These are phyloP conservation scores for Scenedesmus sp. DNA, from an alignment of 163 green algal genomes.

Conservation along the genomic window DNA sequence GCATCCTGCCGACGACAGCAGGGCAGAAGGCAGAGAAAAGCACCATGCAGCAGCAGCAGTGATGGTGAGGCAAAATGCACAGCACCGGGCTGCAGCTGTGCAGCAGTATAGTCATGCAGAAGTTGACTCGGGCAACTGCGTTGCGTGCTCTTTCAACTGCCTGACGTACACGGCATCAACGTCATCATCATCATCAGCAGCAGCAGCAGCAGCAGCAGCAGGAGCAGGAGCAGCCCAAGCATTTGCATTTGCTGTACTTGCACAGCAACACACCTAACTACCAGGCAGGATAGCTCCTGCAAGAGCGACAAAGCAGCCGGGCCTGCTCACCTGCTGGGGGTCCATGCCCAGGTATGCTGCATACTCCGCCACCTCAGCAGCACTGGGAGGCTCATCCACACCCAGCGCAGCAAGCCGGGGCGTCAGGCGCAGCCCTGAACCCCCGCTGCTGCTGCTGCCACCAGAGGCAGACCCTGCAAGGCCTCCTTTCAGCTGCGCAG, in stretches of 20 bases:
- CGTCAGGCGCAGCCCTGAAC: neutral
- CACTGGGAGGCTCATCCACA: conserved; percentile 15
- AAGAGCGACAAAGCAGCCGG: neutral
- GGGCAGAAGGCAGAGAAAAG: neutral
- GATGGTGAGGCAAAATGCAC: too few relatives aligned
- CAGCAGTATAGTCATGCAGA: too few relatives aligned
- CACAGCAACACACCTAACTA: too few relatives aligned
- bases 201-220: neutral
- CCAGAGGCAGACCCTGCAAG: neutral
- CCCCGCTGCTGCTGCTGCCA: neutral
- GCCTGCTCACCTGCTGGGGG: conserved; percentile 15
- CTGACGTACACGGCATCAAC: too few relatives aligned
- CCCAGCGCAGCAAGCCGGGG: neutral
- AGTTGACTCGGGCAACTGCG: too few relatives aligned
- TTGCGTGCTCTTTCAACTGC: too few relatives aligned
- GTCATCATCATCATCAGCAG: neutral
- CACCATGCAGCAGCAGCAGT: neutral
- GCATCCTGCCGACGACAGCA: conserved; percentile 27
- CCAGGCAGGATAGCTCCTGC: neutral
- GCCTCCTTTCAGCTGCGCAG: neutral
- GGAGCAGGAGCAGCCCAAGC: too few relatives aligned
- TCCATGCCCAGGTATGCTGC: conserved; percentile 47
- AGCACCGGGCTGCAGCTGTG: too few relatives aligned
- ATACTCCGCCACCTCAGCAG: conserved; percentile 37
- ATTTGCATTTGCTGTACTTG: neutral